These are phyloP conservation scores for Pleurozium schreberi DNA, from an alignment of 225 moss, liverwort and hornwort species.

Conservation along the genomic window DNA sequence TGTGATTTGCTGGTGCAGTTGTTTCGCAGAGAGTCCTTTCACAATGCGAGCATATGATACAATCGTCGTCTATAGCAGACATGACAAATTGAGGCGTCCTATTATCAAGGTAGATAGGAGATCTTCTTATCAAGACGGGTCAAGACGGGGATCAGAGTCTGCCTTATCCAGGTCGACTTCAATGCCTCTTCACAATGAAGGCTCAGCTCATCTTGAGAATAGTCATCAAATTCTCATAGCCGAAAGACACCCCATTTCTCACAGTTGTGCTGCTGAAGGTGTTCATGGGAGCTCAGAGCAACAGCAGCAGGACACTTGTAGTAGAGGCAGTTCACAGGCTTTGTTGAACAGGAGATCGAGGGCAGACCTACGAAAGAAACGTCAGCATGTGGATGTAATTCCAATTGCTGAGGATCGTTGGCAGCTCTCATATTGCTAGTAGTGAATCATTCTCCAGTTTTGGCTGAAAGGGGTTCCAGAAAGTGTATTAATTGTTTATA, in stretches of 20 bases:
- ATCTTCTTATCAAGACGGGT: background rate
- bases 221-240: background rate
- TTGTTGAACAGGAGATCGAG: background rate
- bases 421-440: constrained; percentile 28
- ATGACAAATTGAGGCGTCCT: background rate
- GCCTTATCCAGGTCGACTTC: background rate
- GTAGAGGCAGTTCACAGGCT: background rate
- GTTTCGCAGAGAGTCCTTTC: constrained; percentile 49
- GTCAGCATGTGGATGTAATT: background rate
- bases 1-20: constrained; percentile 15
- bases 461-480: background rate
- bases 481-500: background rate
- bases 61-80: constrained; percentile 15
- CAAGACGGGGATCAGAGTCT: background rate
- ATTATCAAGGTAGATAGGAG: background rate
- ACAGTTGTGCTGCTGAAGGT: background rate
- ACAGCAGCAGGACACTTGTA: background rate
- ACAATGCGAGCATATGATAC: constrained; percentile 48
- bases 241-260: background rate
- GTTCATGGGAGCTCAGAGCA: background rate
- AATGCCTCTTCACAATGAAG: background rate
- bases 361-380: constrained; percentile 2
- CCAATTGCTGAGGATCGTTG: constrained; percentile 29
- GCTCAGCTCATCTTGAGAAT: background rate
- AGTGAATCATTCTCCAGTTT: background rate